Conservation (phyloP, 192 early-diverging fungal species). For the Coemansia javaensis region DNA sequence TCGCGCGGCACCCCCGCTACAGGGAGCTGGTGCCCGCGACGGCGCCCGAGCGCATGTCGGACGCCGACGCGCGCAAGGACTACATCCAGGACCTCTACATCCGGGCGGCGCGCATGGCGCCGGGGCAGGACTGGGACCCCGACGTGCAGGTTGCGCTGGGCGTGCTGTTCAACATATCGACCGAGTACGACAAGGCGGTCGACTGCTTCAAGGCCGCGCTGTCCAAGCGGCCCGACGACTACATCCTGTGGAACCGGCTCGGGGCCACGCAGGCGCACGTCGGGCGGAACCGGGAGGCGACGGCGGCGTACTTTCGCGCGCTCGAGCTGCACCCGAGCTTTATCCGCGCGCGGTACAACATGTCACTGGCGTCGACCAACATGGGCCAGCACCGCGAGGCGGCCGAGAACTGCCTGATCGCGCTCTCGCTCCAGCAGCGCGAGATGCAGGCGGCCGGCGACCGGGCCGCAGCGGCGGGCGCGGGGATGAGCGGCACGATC, state of each 20-base stretch:
- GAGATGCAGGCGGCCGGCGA: slow-evolving; percentile 41
- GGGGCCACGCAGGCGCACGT: slow-evolving; percentile 95
- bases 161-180: slow-evolving; percentile 87
- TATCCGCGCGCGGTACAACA: slow-evolving; percentile 94
- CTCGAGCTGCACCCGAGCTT: slow-evolving; percentile 92
- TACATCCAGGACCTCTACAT: slow-evolving; percentile 73
- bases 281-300: slow-evolving; percentile 66
- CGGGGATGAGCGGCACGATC: slow-evolving; percentile 66
- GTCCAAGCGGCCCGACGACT: slow-evolving; percentile 79
- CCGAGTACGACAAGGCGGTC: slow-evolving; percentile 92
- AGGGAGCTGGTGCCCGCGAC: slow-evolving; percentile 30
- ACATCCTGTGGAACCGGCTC: slow-evolving; percentile 94
- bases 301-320: slow-evolving; percentile 91
- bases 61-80: slow-evolving; percentile 55
- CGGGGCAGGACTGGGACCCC: slow-evolving; percentile 63
- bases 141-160: slow-evolving; percentile 94
- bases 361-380: slow-evolving; percentile 89
- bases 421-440: slow-evolving; percentile 76
- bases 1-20: slow-evolving; percentile 71
- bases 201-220: slow-evolving; percentile 96
- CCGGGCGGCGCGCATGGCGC: slow-evolving; percentile 65
- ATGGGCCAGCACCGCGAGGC: slow-evolving; percentile 84
- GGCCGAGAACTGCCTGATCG: slow-evolving; percentile 86
- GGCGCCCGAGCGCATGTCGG: slow-evolving; percentile 39
- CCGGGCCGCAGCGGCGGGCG: slow-evolving; percentile 25